Evolutionary conservation across 495 filamentous ascomycete genomes (phyloP).

Genomic region (Diplogelasinospora grovesii): DNA sequence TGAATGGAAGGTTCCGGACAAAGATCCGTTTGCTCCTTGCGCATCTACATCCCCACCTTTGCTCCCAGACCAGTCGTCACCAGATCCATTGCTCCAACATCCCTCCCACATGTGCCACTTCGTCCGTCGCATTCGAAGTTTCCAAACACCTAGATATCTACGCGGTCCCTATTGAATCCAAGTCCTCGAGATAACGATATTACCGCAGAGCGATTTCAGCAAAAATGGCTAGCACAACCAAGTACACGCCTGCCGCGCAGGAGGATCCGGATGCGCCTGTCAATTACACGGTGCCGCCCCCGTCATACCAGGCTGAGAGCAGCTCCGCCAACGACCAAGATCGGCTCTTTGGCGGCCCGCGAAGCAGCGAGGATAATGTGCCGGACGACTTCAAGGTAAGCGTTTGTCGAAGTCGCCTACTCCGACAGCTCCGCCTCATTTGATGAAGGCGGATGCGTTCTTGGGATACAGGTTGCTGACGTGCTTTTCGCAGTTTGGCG

Average conservation of each 20-base stretch:
- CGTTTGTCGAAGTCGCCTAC: too few species aligned
- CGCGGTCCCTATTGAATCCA: too few species aligned
- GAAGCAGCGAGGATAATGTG: conserved; percentile 79
- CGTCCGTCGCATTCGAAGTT: too few species aligned
- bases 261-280: conserved; percentile 58
- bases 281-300: conserved; percentile 76
- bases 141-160: too few species aligned
- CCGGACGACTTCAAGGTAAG: conserved; percentile 95
- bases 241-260: conserved; percentile 65
- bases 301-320: conserved; percentile 56
- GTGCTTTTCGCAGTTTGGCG: conserved; percentile 66
- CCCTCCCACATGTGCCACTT: too few species aligned
- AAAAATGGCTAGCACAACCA: conserved; percentile 59
- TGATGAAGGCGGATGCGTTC: too few species aligned
- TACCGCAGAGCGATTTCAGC: neutral
- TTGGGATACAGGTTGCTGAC: too few species aligned
- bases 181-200: too few species aligned
- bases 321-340: conserved; percentile 32
- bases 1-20: conserved; percentile 1
- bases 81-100: too few species aligned
- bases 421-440: neutral
- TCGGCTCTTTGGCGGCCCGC: conserved; percentile 44
- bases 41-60: too few species aligned
- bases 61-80: too few species aligned
- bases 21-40: too few species aligned